Evolutionary conservation across 257 asterid genomes (phyloP).

Genomic region (Leptodermis oblonga): DNA sequence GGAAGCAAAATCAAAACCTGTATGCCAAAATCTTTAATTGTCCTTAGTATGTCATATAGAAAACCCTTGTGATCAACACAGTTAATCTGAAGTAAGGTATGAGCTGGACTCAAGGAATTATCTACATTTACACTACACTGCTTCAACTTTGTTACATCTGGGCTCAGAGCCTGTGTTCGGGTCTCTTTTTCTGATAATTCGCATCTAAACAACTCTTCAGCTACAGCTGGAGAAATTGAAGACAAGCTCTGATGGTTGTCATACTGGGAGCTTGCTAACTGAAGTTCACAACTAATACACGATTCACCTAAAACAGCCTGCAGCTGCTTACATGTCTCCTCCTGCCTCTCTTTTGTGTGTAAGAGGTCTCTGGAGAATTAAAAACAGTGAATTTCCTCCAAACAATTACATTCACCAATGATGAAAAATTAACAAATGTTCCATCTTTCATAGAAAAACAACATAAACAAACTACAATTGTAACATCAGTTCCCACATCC

Average conservation of each 20-base stretch:
- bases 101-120: conserved; percentile 78
- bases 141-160: conserved; percentile 52
- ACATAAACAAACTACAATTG: not conserved
- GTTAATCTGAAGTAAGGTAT: conserved; percentile 77
- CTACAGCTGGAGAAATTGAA: conserved; percentile 46
- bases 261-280: conserved; percentile 51
- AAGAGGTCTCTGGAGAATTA: conserved; percentile 52
- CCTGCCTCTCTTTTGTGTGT: conserved; percentile 62
- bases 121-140: conserved; percentile 53
- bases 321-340: conserved; percentile 44
- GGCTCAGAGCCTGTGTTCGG: conserved; percentile 61
- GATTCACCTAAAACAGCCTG: conserved; percentile 64
- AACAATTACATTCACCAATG: not conserved
- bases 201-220: conserved; percentile 64
- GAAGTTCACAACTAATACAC: conserved; percentile 67
- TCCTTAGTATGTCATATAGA: conserved; percentile 70
- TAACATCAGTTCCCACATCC: not conserved
- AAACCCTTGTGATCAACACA: conserved; percentile 82
- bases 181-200: conserved; percentile 51
- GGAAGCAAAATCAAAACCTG: conserved; percentile 37
- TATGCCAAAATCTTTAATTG: conserved; percentile 67
- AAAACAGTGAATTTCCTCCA: conserved; percentile 7
- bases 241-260: conserved; percentile 41
- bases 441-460: not conserved
- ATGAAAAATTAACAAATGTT: not conserved